Evolutionary conservation across 441 rosid genomes (phyloP).

Genomic region (Adansonia gregorii): DNA sequence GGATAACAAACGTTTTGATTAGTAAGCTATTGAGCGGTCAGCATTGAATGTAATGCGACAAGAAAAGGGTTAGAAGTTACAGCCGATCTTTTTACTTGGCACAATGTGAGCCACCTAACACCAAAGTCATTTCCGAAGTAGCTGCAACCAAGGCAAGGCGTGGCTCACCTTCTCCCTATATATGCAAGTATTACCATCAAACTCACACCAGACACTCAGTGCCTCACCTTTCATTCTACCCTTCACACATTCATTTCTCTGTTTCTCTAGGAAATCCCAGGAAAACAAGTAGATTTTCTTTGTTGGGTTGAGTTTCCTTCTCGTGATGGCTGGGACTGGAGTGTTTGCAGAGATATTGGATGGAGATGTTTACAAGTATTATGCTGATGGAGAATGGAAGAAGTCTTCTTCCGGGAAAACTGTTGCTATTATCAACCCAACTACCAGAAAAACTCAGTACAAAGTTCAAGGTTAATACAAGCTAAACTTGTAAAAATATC

Average conservation of each 20-base stretch:
- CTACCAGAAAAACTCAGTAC: slow-evolving; percentile 83
- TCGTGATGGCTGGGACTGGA: slow-evolving; percentile 69
- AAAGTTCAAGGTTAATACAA: slow-evolving; percentile 82
- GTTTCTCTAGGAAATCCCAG: background rate
- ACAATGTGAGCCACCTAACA: slow-evolving; percentile 20
- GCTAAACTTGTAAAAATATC: background rate
- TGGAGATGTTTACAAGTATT: slow-evolving; percentile 78
- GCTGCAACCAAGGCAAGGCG: slow-evolving; percentile 12
- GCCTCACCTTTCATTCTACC: slow-evolving; percentile 1
- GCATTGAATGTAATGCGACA: background rate
- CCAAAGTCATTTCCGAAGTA: background rate
- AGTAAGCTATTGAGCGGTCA: background rate
- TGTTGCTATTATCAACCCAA: slow-evolving; percentile 81
- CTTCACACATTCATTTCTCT: background rate
- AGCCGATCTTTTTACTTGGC: background rate
- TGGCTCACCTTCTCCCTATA: slow-evolving; percentile 27
- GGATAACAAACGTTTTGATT: background rate
- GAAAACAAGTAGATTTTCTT: background rate
- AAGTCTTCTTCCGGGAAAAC: slow-evolving; percentile 73
- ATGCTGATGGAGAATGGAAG: slow-evolving; percentile 84
- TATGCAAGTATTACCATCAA: background rate
- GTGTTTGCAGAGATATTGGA: slow-evolving; percentile 75
- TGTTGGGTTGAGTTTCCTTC: background rate
- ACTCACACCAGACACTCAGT: slow-evolving; percentile 18
- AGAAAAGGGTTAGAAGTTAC: background rate